A percentile compares a stretch with the other conserved stretches of the same genome.
Conservation (phyloP, 2,329 filamentous ascomycete species). For the Beauveria medogensis region DNA sequence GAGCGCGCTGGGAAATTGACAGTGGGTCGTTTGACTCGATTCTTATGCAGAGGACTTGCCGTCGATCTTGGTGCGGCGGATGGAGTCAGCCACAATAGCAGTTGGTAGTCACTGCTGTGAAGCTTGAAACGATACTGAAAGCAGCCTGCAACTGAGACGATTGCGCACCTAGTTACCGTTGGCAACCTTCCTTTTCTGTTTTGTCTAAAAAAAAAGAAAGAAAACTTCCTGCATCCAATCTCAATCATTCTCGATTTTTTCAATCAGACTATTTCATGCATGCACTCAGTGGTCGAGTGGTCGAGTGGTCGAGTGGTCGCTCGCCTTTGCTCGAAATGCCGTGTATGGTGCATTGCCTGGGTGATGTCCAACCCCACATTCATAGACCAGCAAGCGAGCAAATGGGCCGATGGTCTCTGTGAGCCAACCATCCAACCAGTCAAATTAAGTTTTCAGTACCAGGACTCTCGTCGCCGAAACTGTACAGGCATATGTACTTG, state of each 20-base stretch:
- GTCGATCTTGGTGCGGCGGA: slow-evolving; percentile 4
- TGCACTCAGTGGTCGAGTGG: neutral
- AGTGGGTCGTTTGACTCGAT: neutral
- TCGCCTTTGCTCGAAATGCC: neutral
- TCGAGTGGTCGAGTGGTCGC: neutral
- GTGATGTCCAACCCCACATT: neutral
- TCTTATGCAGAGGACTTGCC: neutral
- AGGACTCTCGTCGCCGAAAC: no score
- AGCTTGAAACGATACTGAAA: neutral
- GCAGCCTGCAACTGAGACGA: neutral
- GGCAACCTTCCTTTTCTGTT: neutral
- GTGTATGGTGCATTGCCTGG: neutral
- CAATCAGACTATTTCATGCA: no score
- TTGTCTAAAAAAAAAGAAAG: neutral
- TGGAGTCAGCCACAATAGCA: neutral
- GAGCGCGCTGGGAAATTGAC: slow-evolving; percentile 4
- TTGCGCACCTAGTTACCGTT: neutral
- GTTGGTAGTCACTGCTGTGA: neutral
- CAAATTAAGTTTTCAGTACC: neutral
- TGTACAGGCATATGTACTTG: no score
- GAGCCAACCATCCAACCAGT: no score
- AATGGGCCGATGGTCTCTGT: neutral
- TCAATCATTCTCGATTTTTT: neutral
- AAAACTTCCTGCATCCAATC: neutral
- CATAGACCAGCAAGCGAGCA: neutral